Conservation (phyloP, 108 stramenopile genomes). For the Nitzschia sp. region DNA sequence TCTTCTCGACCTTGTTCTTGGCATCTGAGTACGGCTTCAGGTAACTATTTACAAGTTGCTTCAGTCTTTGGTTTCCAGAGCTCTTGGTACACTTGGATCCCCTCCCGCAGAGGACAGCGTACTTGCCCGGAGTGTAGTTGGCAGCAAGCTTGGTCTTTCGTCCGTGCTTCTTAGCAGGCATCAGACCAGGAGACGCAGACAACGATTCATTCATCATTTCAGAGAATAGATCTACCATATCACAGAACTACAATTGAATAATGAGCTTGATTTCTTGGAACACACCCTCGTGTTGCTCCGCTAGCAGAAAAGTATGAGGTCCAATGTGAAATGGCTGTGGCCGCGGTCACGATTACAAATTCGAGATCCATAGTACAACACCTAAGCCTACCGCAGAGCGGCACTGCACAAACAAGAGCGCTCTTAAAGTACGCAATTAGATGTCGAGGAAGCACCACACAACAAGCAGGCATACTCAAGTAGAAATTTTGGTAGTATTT, state of each 20-base stretch:
- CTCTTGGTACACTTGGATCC: conserved; percentile 22
- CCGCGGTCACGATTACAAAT: too few species aligned
- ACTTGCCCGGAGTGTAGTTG: conserved; percentile 14
- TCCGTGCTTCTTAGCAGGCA: conserved; percentile 4
- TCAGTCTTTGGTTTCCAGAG: conserved; percentile 19
- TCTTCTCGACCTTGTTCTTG: conserved; percentile 25
- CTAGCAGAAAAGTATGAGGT: too few species aligned
- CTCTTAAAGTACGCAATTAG: too few species aligned
- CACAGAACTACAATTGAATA: not conserved
- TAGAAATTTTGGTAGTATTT: too few species aligned
- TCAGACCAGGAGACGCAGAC: not conserved
- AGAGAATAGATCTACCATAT: not conserved
- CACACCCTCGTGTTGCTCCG: too few species aligned
- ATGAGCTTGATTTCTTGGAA: too few species aligned
- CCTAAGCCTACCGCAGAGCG: too few species aligned
- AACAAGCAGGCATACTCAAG: not conserved
- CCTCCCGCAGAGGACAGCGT: conserved; percentile 29
- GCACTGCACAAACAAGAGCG: too few species aligned
- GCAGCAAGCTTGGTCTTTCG: conserved; percentile 9
- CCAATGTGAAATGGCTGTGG: too few species aligned
- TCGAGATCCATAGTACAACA: too few species aligned
- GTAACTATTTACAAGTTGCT: conserved; percentile 11
- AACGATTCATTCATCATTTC: not conserved
- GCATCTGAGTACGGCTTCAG: conserved; percentile 25
- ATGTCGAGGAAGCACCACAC: not conserved